Base-by-base conservation (phyloP, 2,329 filamentous ascomycete species). In the Cercospora sesami region DNA sequence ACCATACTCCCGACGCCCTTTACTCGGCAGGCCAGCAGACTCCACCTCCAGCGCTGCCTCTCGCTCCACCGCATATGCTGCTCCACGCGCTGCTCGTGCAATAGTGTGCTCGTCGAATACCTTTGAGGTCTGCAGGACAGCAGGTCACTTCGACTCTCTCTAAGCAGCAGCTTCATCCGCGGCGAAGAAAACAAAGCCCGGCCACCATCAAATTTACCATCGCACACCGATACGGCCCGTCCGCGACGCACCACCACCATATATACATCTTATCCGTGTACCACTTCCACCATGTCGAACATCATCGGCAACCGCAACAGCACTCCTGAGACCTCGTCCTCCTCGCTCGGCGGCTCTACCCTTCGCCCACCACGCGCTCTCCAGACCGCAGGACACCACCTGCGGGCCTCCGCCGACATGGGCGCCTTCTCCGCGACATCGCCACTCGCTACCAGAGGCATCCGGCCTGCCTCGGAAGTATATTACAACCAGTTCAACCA, bases 391-490 rank as follows among this genome's bases (percentile, higher is more conserved):
- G 90, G 90, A 65, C 92, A 94, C 80, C 92, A 95, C 79, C 89
- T 99, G 71, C 93, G 95, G 76, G 93, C 94, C 58, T 99, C 95
- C 63, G 94, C 95, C 76, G 95, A 99, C 79, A 96, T 98, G 91
- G 91, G 93, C 71, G 90, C 90, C 60, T 92, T 96, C 78, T 76
- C 77, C 55, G 88, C 81, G 78, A 85, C 75, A 78, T 92, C 83
- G 75, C 90, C 83, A 75, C 88, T 88, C 33, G 87, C 91, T 53
- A 90, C 87, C 77, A 92, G 93, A 73, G 87, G 85, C 78, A 96
- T 97, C 75, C 92, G 95, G 68, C 95, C 95, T 33, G 93, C 94
- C 28, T 98, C 95, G 21, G 95, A 99, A 79, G 93, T 98, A 70
- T 89, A 88, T 80, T 97, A 94, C 80, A 94, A 92, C 72, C 92